Conservation (phyloP, 176 grass and related monocot genomes). For the Echinochloa phyllopogon region DNA sequence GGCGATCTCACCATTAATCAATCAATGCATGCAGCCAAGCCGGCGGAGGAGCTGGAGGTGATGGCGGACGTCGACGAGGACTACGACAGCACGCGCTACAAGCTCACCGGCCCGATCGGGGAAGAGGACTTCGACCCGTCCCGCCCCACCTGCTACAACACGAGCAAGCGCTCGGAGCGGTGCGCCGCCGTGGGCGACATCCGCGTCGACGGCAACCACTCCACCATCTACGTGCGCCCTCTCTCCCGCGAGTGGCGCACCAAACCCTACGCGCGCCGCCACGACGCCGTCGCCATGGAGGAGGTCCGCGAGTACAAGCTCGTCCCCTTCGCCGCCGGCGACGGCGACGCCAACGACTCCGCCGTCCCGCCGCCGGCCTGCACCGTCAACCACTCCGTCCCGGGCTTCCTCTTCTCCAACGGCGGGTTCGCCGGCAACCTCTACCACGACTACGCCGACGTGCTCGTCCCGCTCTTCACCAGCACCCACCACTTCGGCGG, state of each 20-base stretch:
- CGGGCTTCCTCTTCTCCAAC: conserved; percentile 81
- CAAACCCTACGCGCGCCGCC: conserved; percentile 76
- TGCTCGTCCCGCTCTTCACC: conserved; percentile 78
- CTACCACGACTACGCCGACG: conserved; percentile 91
- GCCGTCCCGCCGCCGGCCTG: conserved; percentile 62
- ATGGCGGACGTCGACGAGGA: conserved; percentile 57
- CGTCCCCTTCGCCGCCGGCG: conserved; percentile 65
- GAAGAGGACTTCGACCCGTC: conserved; percentile 55
- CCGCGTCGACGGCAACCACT: conserved; percentile 64
- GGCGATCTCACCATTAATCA: too few species aligned
- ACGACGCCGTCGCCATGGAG: conserved; percentile 74
- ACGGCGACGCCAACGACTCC: conserved; percentile 20
- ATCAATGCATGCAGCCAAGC: conserved; percentile 32
- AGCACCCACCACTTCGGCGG: conserved; percentile 64
- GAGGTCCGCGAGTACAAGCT: conserved; percentile 73
- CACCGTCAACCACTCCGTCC: conserved; percentile 68
- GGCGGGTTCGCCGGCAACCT: conserved; percentile 90
- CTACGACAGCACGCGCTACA: conserved; percentile 58
- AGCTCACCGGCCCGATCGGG: conserved; percentile 41
- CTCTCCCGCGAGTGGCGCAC: conserved; percentile 57
- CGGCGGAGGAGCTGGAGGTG: conserved; percentile 40
- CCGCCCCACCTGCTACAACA: conserved; percentile 53
- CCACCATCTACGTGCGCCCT: conserved; percentile 66
- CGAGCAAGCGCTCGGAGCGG: conserved; percentile 54
- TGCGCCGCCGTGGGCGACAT: conserved; percentile 71